phyloP scores from a whole-genome alignment of 768 basidiomycete species.

The Auriscalpium vulgare region DNA sequence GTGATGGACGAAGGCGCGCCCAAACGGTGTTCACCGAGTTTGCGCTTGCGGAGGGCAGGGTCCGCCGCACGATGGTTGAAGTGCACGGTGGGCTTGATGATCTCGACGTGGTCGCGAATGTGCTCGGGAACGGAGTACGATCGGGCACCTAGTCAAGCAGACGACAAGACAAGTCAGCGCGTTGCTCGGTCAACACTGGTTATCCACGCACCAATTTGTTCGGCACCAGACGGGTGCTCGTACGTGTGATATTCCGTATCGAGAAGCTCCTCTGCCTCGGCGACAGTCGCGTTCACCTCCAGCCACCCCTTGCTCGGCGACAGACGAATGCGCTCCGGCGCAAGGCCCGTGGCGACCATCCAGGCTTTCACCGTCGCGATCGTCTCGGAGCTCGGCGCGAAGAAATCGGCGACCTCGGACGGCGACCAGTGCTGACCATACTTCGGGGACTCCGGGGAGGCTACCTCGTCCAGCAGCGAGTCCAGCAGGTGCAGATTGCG shows the following conservation, averaged over 20 bases:
- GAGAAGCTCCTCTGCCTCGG: constrained; percentile 37
- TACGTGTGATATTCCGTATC: constrained; percentile 36
- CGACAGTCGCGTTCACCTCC: constrained; percentile 29
- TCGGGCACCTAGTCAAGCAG: constrained; percentile 24
- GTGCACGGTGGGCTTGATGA: constrained; percentile 38
- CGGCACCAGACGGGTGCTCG: constrained; percentile 27
- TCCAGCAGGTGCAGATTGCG: constrained; percentile 33
- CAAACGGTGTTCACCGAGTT: constrained; percentile 15
- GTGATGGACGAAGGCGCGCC: constrained; percentile 13
- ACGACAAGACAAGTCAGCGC: not conserved
- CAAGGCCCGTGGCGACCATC: constrained; percentile 31
- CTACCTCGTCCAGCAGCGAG: constrained; percentile 32
- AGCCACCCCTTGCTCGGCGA: constrained; percentile 33
- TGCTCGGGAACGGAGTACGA: constrained; percentile 34
- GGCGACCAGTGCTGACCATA: constrained; percentile 42
- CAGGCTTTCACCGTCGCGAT: constrained; percentile 32
- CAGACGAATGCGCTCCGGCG: constrained; percentile 25
- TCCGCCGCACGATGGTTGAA: constrained; percentile 22
- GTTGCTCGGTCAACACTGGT: not conserved
- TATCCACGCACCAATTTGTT: constrained; percentile 27
- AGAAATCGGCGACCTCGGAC: constrained; percentile 29
- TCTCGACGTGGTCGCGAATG: constrained; percentile 30
- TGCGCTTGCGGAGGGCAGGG: not conserved
- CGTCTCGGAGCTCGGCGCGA: constrained; percentile 32
- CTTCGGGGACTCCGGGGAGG: constrained; percentile 34